phyloP scores from a whole-genome alignment of 495 filamentous ascomycete genomes.

The Aspergillus sparsus region DNA sequence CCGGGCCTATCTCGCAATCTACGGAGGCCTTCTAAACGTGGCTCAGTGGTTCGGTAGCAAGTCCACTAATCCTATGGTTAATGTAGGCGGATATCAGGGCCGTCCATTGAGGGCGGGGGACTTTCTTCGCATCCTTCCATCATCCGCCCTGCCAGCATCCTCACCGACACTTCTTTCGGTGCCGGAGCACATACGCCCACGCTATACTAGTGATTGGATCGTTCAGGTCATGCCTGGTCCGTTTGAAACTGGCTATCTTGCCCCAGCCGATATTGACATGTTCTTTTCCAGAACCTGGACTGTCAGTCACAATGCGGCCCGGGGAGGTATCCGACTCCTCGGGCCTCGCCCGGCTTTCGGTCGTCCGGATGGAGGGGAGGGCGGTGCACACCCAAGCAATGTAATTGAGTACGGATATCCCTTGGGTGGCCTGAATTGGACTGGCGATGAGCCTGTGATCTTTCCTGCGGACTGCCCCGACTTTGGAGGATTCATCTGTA shows the following conservation, averaged over 20 bases:
- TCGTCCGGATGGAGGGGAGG: slow-evolving; percentile 22
- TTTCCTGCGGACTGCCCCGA: slow-evolving; percentile 25
- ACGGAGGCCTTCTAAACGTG: slow-evolving; percentile 55
- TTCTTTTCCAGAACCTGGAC: slow-evolving; percentile 33
- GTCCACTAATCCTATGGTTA: slow-evolving; percentile 53
- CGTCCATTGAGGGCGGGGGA: slow-evolving; percentile 36
- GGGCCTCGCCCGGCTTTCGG: slow-evolving; percentile 24
- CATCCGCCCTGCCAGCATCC: slow-evolving; percentile 21
- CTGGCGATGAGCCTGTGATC: slow-evolving; percentile 26
- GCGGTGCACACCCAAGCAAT: slow-evolving; percentile 25
- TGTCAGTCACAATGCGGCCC: slow-evolving; percentile 24
- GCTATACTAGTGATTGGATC: slow-evolving; percentile 33
- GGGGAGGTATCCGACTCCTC: slow-evolving; percentile 23
- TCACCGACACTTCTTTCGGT: background rate
- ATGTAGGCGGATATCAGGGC: slow-evolving; percentile 58
- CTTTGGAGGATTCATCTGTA: slow-evolving; percentile 25
- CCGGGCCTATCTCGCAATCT: slow-evolving; percentile 57
- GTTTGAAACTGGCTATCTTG: slow-evolving; percentile 55
- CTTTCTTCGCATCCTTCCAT: slow-evolving; percentile 38
- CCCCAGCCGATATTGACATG: slow-evolving; percentile 37
- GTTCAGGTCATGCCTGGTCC: slow-evolving; percentile 57
- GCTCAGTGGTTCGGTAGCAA: slow-evolving; percentile 59
- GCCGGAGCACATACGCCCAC: background rate
- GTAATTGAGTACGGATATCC: slow-evolving; percentile 26
- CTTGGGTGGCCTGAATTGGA: slow-evolving; percentile 24